These are phyloP conservation scores for Scleromitrula shiraiana DNA, from an alignment of 2,329 filamentous ascomycete genomes.

Conservation along the genomic window DNA sequence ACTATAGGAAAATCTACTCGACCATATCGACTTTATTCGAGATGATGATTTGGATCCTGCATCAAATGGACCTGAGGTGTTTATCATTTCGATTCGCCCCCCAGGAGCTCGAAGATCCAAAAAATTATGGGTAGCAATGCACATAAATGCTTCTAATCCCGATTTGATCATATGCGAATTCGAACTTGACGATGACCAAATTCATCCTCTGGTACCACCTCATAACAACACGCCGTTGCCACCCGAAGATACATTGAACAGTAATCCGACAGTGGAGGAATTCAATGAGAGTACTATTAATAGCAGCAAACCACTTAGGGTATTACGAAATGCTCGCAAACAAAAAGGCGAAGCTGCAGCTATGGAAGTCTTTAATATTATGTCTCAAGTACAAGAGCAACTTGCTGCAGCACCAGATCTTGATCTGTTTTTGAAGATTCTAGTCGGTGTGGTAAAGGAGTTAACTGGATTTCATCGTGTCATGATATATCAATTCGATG, in stretches of 20 bases:
- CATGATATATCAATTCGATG: conserved; percentile 89
- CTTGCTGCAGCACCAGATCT: conserved; percentile 64
- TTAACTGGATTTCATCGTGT: conserved; percentile 85
- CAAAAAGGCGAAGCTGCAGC: conserved; percentile 57
- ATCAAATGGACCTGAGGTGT: conserved; percentile 75
- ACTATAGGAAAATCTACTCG: conserved; percentile 71
- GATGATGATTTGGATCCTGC: conserved; percentile 72
- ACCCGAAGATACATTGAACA: conserved; percentile 66
- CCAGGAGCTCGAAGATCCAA: conserved; percentile 35
- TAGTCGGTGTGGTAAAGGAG: conserved; percentile 82
- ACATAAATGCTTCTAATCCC: conserved; percentile 60
- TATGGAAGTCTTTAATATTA: conserved; percentile 87
- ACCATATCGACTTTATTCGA: conserved; percentile 81
- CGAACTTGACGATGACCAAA: conserved; percentile 69
- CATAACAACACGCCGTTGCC: conserved; percentile 51
- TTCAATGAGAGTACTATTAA: conserved; percentile 68
- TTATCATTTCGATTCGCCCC: conserved; percentile 63
- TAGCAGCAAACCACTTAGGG: conserved; percentile 67
- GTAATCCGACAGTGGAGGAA: conserved; percentile 66
- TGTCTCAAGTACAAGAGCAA: conserved; percentile 87
- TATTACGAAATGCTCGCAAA: conserved; percentile 67
- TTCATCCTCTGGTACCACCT: conserved; percentile 57
- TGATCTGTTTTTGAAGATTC: conserved; percentile 67
- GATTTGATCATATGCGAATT: conserved; percentile 81
- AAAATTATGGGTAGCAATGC: conserved; percentile 84